These are phyloP conservation scores for Cutaneotrichosporon sp. DNA, from an alignment of 1,284 basidiomycete genomes.

Conservation along the genomic window DNA sequence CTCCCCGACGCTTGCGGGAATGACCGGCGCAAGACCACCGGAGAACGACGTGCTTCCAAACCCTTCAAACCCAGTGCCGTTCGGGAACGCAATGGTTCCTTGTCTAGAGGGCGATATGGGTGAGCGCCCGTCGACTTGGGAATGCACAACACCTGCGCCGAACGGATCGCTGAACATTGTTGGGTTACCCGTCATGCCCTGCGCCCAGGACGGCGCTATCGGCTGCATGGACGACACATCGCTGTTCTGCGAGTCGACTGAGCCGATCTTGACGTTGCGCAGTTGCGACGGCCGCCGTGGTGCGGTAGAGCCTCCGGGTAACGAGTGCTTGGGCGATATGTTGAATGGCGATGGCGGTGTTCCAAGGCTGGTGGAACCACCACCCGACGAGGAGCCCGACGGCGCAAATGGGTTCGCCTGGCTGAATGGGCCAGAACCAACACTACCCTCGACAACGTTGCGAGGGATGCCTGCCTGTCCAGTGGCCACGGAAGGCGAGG, in stretches of 20 bases:
- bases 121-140: no score
- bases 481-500: not conserved
- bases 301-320: slow-evolving; percentile 17
- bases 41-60: not conserved
- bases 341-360: slow-evolving; percentile 38
- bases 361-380: not conserved
- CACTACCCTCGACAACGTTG: not conserved
- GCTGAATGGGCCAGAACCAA: slow-evolving; percentile 1
- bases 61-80: no score
- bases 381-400: slow-evolving; percentile 3
- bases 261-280: slow-evolving; percentile 41
- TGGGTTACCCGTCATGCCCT: slow-evolving; percentile 5
- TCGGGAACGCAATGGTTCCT: not conserved
- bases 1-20: not conserved
- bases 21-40: not conserved
- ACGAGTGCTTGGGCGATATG: slow-evolving; percentile 29
- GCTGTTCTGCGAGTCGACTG: slow-evolving; percentile 28
- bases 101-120: slow-evolving; percentile 5
- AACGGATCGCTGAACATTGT: slow-evolving; percentile 46
- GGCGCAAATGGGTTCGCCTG: slow-evolving; percentile 11
- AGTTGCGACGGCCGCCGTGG: slow-evolving; percentile 46
- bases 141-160: slow-evolving; percentile 1
- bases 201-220: slow-evolving; percentile 35
- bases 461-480: not conserved
- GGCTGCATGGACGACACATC: slow-evolving; percentile 25